Conservation (phyloP, 2,329 filamentous ascomycete genomes). For the Sordariomycetes sp. region DNA sequence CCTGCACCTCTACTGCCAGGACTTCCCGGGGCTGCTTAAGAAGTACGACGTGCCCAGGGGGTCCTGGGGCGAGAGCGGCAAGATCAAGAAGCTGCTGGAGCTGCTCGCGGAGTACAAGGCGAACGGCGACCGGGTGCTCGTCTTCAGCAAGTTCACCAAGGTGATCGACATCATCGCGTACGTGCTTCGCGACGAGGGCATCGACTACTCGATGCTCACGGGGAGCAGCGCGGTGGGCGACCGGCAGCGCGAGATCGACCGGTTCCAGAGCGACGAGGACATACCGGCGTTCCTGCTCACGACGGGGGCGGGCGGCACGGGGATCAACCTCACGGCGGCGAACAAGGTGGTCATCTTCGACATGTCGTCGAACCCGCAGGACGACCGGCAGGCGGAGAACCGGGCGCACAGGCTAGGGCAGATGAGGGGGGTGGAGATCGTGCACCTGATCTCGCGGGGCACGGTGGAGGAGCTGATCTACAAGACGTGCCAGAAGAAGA, state of each 20-base stretch:
- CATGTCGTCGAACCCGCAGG: slow-evolving; percentile 93
- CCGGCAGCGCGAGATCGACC: slow-evolving; percentile 79
- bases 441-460: slow-evolving; percentile 66
- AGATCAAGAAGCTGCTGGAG: slow-evolving; percentile 70
- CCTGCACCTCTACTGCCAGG: slow-evolving; percentile 54
- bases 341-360: slow-evolving; percentile 99
- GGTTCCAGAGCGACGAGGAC: slow-evolving; percentile 63
- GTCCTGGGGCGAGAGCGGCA: slow-evolving; percentile 59
- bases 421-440: slow-evolving; percentile 79
- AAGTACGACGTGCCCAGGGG: slow-evolving; percentile 41
- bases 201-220: slow-evolving; percentile 78
- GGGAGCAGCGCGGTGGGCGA: slow-evolving; percentile 73
- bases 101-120: slow-evolving; percentile 62
- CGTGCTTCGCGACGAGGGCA: slow-evolving; percentile 61
- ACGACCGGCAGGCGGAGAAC: slow-evolving; percentile 97
- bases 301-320: slow-evolving; percentile 90
- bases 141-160: slow-evolving; percentile 90
- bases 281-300: slow-evolving; percentile 90
- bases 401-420: slow-evolving; percentile 92
- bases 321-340: slow-evolving; percentile 88
- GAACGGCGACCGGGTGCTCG: slow-evolving; percentile 76
- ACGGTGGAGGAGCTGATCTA: slow-evolving; percentile 94
- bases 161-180: slow-evolving; percentile 84
- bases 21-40: slow-evolving; percentile 40
- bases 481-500: slow-evolving; percentile 82